Conservation (phyloP, 208 protist genomes). For the Trypanosoma conorhini region DNA sequence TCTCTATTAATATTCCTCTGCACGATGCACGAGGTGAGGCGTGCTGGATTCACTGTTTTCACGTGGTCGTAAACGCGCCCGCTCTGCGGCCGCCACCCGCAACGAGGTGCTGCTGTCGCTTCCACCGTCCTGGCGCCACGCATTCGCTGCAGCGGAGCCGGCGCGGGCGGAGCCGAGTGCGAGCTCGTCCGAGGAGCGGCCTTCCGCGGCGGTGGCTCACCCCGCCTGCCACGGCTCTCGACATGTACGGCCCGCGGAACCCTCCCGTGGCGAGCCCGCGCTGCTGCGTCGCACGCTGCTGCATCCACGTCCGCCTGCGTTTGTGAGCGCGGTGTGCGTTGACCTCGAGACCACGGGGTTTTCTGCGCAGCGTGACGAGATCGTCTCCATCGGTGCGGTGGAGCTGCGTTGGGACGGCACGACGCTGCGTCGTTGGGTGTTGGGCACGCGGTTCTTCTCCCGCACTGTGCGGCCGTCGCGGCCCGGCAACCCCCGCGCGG, state of each 20-base stretch:
- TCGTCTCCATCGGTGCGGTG: conserved; percentile 60
- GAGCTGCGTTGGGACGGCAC: conserved; percentile 58
- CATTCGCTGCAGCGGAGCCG: neutral
- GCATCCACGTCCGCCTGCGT: neutral
- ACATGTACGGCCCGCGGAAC: conserved; percentile 12
- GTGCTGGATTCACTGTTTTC: conserved; percentile 2
- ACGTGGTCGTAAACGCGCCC: conserved; percentile 2
- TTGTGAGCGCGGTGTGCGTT: conserved; percentile 26
- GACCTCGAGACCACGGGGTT: conserved; percentile 79
- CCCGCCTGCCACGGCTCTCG: neutral
- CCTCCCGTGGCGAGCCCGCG: neutral
- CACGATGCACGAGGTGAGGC: neutral
- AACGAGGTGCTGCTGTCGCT: neutral
- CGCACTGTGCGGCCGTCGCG: conserved; percentile 39
- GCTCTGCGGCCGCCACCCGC: neutral
- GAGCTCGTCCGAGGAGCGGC: neutral
- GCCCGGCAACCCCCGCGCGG: conserved; percentile 16
- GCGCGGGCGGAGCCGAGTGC: neutral
- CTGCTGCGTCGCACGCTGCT: conserved; percentile 28
- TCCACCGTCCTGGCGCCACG: conserved; percentile 12
- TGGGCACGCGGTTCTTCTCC: conserved; percentile 45
- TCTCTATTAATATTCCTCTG: neutral
- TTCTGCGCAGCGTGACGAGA: conserved; percentile 34
- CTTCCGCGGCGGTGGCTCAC: neutral
- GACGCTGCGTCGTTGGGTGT: conserved; percentile 31